Evolutionary conservation across 176 grass and related monocot genomes (phyloP), one percentile per base, ranked within the genome.

Genomic region (Oryza punctata): DNA sequence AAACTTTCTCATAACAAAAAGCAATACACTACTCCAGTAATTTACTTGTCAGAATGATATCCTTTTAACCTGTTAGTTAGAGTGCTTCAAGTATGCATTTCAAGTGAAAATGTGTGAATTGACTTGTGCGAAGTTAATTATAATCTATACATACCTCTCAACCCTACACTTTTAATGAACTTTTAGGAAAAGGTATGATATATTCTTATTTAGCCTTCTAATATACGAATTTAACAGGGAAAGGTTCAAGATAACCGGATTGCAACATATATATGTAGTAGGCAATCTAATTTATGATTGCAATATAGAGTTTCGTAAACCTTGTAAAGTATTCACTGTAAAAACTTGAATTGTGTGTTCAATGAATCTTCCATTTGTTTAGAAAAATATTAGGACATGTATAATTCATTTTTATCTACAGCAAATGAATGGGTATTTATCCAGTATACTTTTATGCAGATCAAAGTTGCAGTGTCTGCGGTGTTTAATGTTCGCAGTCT

Each of bases 401-500:
- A 61, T 57, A 21, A 57, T 57, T 57, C 6, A 57, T 57, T 57
- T 21, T 57, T 57, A 57, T 57, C 50, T 21, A 19, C 18, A 57
- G 50, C 5, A 61, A 61, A 61, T 1, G n/a, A 1, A 61, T 24
- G n/a, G 8, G 57, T 24, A 61, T 61, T 61, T 61, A 61, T 10
- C 21, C 2, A 61, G n/a, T 49, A 63, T 85, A 60, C 33, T 73
- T 25, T 73, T 87, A 18, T 81, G 67, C 84, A 98, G 92, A 90
- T 95, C 68, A 90, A 85, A 88, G 92, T 90, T 87, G 91, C 96
- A 68, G 82, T 86, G 70, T 82, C 89, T 85, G 92, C 91, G n/a
- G 92, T 98, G 9, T 79, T 71, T 90, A 91, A 82, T 88, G 85
- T 98, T 63, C 91, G 93, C 50, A 88, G 93, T 76, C 86, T 98